Evolutionary conservation across 768 basidiomycete species (phyloP).

Genomic region (Daedalea quercina): DNA sequence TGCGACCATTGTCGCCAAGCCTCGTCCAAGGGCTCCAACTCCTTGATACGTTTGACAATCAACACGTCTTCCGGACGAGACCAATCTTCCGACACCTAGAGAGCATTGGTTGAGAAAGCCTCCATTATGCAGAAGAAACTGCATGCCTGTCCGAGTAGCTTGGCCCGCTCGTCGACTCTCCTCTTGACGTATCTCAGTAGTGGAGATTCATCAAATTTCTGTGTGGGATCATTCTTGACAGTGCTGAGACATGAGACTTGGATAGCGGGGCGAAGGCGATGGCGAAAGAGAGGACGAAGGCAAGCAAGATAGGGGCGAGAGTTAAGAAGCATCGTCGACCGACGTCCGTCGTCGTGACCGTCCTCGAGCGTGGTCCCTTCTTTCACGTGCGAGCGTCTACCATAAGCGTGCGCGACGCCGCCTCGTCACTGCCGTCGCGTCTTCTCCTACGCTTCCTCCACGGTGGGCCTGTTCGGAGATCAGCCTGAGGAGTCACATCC

Average conservation of each 20-base stretch:
- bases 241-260: neutral
- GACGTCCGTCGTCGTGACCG: too few species aligned
- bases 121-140: neutral
- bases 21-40: slow-evolving; percentile 56
- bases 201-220: slow-evolving; percentile 9
- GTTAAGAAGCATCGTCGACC: neutral
- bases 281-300: too few species aligned
- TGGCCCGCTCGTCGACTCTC: slow-evolving; percentile 17
- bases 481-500: too few species aligned
- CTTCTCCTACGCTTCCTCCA: too few species aligned
- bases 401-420: too few species aligned
- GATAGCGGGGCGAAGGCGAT: neutral
- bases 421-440: too few species aligned
- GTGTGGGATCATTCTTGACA: neutral
- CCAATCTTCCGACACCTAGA: slow-evolving; percentile 50
- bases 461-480: too few species aligned
- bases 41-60: slow-evolving; percentile 56
- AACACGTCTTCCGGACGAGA: slow-evolving; percentile 47
- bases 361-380: too few species aligned
- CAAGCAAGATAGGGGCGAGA: neutral
- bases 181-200: slow-evolving; percentile 18
- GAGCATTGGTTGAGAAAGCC: neutral
- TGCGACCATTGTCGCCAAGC: slow-evolving; percentile 63
- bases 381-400: too few species aligned
- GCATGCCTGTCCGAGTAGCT: slow-evolving; percentile 16